phyloP scores from a whole-genome alignment of 208 protist genomes.

The Jaenimonas drosophilae region DNA sequence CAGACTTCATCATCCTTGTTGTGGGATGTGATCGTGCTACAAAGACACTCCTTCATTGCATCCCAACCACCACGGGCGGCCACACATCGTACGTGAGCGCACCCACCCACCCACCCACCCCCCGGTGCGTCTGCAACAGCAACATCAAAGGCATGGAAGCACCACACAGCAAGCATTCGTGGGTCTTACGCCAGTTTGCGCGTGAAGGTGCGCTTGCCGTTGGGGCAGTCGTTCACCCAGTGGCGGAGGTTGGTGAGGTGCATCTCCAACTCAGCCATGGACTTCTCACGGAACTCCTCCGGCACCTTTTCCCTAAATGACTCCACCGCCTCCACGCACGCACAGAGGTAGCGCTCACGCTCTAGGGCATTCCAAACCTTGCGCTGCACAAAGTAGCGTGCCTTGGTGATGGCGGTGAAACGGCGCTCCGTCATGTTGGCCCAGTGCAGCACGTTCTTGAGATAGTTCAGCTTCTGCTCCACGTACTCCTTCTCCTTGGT shows the following conservation, averaged over 20 bases:
- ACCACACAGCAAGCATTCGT: neutral
- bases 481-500: slow-evolving; percentile 51
- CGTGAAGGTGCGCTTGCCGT: slow-evolving; percentile 77
- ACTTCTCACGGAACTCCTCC: slow-evolving; percentile 69
- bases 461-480: slow-evolving; percentile 76
- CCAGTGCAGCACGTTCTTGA: slow-evolving; percentile 74
- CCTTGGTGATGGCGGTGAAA: slow-evolving; percentile 77
- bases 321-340: slow-evolving; percentile 76
- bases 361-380: slow-evolving; percentile 82
- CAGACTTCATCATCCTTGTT: no score
- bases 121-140: no score
- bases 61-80: no score
- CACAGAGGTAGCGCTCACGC: slow-evolving; percentile 78
- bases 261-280: slow-evolving; percentile 69
- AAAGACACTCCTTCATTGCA: no score
- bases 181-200: slow-evolving; percentile 36
- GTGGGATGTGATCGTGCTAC: no score
- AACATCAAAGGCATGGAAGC: no score
- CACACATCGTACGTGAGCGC: no score
- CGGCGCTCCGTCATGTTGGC: slow-evolving; percentile 52
- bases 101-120: no score
- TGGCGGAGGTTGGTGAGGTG: slow-evolving; percentile 77
- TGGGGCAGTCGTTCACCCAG: slow-evolving; percentile 87
- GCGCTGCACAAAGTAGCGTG: slow-evolving; percentile 72
- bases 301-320: slow-evolving; percentile 63